Evolutionary conservation across 148 eudicot genomes (phyloP).

Genomic region (Beta vulgaris): DNA sequence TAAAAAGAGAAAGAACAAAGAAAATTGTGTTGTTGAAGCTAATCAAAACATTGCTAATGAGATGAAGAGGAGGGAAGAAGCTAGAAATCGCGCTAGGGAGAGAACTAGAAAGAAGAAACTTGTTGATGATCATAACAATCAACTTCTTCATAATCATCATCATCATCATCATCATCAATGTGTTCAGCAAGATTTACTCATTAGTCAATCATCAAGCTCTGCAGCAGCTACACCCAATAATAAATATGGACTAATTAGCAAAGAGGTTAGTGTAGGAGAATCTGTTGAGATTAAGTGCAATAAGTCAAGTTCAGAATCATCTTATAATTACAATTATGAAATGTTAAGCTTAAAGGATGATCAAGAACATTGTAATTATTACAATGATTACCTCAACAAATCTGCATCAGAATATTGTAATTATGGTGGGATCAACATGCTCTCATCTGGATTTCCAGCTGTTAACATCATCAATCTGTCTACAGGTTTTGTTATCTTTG

Average conservation of each 20-base stretch:
- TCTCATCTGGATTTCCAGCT: slow-evolving; percentile 22
- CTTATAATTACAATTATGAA: slow-evolving; percentile 23
- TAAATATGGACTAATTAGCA: not conserved
- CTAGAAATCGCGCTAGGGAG: slow-evolving; percentile 35
- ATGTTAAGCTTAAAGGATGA: slow-evolving; percentile 17
- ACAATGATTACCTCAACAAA: slow-evolving; percentile 12
- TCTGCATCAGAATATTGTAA: slow-evolving; percentile 6
- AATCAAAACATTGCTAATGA: not conserved
- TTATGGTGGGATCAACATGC: slow-evolving; percentile 12
- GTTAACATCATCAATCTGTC: slow-evolving; percentile 33
- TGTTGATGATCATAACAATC: not conserved
- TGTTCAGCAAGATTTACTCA: slow-evolving; percentile 11
- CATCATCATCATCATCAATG: slow-evolving; percentile 11
- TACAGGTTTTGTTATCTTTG: slow-evolving; percentile 17
- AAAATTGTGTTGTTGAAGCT: too few species aligned
- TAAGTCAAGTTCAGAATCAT: slow-evolving; percentile 7
- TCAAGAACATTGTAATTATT: not conserved
- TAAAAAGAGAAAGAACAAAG: slow-evolving; percentile 2
- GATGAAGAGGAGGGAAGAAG: slow-evolving; percentile 26
- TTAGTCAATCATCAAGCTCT: slow-evolving; percentile 17
- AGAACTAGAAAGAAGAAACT: slow-evolving; percentile 30
- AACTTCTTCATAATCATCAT: slow-evolving; percentile 7
- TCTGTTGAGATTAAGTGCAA: slow-evolving; percentile 13
- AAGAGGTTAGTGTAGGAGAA: slow-evolving; percentile 21
- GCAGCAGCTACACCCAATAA: not conserved